Evolutionary conservation across 345 rosid genomes (phyloP).

Genomic region (Syzygium aromaticum): DNA sequence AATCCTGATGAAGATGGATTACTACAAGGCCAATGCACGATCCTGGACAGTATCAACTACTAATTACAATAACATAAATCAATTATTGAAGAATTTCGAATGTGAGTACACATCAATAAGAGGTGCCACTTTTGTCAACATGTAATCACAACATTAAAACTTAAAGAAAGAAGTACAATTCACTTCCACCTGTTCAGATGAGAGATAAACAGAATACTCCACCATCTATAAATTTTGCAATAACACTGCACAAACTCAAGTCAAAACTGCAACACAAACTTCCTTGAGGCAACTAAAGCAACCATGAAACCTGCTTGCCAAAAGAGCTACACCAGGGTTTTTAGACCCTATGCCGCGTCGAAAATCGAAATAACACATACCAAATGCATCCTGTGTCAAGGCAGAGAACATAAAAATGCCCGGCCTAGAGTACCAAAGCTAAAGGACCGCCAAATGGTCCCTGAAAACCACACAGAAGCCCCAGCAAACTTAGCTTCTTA

Average conservation of each 20-base stretch:
- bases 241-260: not conserved
- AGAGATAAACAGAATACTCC: not conserved
- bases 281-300: not conserved
- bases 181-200: not conserved
- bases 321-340: not conserved
- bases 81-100: not conserved
- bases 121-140: not conserved
- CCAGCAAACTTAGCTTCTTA: not conserved
- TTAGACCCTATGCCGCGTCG: too few species aligned
- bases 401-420: not conserved
- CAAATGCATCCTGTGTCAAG: not conserved
- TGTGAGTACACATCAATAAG: not conserved
- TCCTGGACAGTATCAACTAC: not conserved
- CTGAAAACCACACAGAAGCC: not conserved
- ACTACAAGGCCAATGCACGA: not conserved
- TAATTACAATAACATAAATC: not conserved
- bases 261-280: not conserved
- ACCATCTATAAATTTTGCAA: not conserved
- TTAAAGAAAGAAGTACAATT: not conserved
- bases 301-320: not conserved
- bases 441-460: not conserved
- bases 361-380: not conserved
- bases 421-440: not conserved
- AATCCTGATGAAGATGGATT: not conserved
- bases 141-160: not conserved